A percentile compares a stretch with the other conserved stretches of the same genome.
phyloP scores from a whole-genome alignment of 805 yeast genomes.

The Starmerella lactis-condensi region DNA sequence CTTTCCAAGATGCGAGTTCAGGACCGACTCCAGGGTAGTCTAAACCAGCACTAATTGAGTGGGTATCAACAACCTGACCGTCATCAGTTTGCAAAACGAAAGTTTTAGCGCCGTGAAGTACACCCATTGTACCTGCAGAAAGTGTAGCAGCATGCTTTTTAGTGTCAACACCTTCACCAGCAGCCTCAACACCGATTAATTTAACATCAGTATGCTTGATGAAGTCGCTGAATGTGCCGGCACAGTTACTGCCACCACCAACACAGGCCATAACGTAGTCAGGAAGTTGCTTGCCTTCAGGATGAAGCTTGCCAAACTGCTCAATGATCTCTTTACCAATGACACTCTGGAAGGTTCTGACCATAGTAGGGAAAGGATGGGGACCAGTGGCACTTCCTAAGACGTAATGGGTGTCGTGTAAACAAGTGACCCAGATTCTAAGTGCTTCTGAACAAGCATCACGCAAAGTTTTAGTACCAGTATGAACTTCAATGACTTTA shows the following conservation, averaged over 20 bases:
- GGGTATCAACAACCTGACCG: conserved; percentile 96
- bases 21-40: conserved; percentile 99
- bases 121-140: conserved; percentile 92
- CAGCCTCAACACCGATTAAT: conserved; percentile 92
- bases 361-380: conserved; percentile 95
- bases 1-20: conserved; percentile 88
- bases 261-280: conserved; percentile 95
- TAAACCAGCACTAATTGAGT: conserved; percentile 93
- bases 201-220: conserved; percentile 61
- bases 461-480: conserved; percentile 89
- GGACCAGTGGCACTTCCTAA: conserved; percentile 99
- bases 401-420: conserved; percentile 75
- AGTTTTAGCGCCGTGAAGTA: conserved; percentile 93
- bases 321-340: conserved; percentile 89
- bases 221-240: conserved; percentile 91
- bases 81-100: conserved; percentile 77
- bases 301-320: conserved; percentile 62
- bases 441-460: conserved; percentile 97
- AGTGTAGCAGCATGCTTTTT: conserved; percentile 84
- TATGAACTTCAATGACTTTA: conserved; percentile 75
- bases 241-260: conserved; percentile 96
- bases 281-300: conserved; percentile 53
- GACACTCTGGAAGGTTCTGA: conserved; percentile 93
- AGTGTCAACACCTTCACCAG: conserved; percentile 90
- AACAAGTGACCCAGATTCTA: conserved; percentile 81